Conservation (phyloP, 2,329 filamentous ascomycete species). For the Amauroascus niger region DNA sequence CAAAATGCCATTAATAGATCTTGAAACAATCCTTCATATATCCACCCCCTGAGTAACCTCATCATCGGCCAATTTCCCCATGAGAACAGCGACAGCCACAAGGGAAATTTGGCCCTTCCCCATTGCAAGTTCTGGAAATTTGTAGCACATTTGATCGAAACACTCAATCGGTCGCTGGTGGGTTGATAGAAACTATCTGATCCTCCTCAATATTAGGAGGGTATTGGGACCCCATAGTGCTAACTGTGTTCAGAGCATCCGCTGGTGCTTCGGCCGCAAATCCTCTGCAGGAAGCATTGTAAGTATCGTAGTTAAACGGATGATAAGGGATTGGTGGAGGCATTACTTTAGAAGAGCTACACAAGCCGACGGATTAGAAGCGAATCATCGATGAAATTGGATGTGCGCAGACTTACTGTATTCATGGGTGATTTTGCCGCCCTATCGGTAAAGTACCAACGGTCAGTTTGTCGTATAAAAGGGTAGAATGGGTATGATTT, state of each 20-base stretch:
- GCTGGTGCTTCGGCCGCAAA: conserved; percentile 67
- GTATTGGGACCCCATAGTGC: conserved; percentile 52
- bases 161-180: conserved; percentile 9
- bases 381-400: conserved; percentile 7
- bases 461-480: background rate
- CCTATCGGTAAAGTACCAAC: conserved; percentile 28
- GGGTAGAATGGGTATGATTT: background rate
- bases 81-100: too few relatives aligned
- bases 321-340: conserved; percentile 1
- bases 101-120: too few relatives aligned
- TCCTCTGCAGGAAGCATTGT: conserved; percentile 46
- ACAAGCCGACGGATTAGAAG: conserved; percentile 16
- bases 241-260: conserved; percentile 58
- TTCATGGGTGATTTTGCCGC: conserved; percentile 69
- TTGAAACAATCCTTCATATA: conserved; percentile 1
- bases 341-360: conserved; percentile 37
- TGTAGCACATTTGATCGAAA: background rate
- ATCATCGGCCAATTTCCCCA: background rate
- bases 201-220: conserved; percentile 67
- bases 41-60: background rate
- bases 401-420: conserved; percentile 53
- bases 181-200: conserved; percentile 48
- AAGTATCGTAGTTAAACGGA: conserved; percentile 1
- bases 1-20: background rate
- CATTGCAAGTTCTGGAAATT: background rate